Percentiles rank a stretch among this genome's conserved stretches.
phyloP scores from a whole-genome alignment of 2,329 filamentous ascomycete species.

The Ceratocystis variospora region DNA sequence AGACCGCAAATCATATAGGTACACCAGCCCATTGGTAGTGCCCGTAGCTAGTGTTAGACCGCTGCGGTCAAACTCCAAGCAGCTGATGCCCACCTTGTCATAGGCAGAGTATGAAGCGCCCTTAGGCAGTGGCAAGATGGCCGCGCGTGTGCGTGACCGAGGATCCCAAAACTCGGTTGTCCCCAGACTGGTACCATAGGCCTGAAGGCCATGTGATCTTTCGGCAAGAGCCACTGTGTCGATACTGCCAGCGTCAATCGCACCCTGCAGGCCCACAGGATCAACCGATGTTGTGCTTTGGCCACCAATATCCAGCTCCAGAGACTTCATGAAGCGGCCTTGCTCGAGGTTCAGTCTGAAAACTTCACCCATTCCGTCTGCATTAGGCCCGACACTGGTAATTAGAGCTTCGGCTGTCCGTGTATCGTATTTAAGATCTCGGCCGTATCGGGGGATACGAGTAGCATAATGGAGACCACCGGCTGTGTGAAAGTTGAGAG shows the following conservation, averaged over 20 bases:
- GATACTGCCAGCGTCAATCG: slow-evolving; percentile 71
- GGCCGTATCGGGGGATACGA: slow-evolving; percentile 83
- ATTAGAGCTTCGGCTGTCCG: slow-evolving; percentile 73
- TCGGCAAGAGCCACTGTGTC: slow-evolving; percentile 81
- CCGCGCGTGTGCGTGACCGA: slow-evolving; percentile 66
- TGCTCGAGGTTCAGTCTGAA: slow-evolving; percentile 84
- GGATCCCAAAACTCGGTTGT: slow-evolving; percentile 97
- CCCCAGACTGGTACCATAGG: slow-evolving; percentile 88
- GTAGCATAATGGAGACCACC: slow-evolving; percentile 77
- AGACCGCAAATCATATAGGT: slow-evolving; percentile 83
- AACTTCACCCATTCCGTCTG: slow-evolving; percentile 77
- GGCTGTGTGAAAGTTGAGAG: slow-evolving; percentile 84
- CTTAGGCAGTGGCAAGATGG: slow-evolving; percentile 40
- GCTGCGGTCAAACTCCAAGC: slow-evolving; percentile 70
- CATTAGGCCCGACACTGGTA: slow-evolving; percentile 74
- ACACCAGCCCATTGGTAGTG: slow-evolving; percentile 73
- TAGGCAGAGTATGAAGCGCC: slow-evolving; percentile 30
- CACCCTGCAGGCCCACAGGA: slow-evolving; percentile 63
- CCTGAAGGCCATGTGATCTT: slow-evolving; percentile 73
- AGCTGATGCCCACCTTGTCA: slow-evolving; percentile 63
- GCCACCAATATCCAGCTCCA: slow-evolving; percentile 76
- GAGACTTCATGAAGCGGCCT: slow-evolving; percentile 87
- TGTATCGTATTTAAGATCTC: slow-evolving; percentile 75
- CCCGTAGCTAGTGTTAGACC: slow-evolving; percentile 78
- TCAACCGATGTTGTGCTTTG: slow-evolving; percentile 41